These are phyloP conservation scores for Vinca minor DNA, from an alignment of 257 asterid species.

Conservation along the genomic window DNA sequence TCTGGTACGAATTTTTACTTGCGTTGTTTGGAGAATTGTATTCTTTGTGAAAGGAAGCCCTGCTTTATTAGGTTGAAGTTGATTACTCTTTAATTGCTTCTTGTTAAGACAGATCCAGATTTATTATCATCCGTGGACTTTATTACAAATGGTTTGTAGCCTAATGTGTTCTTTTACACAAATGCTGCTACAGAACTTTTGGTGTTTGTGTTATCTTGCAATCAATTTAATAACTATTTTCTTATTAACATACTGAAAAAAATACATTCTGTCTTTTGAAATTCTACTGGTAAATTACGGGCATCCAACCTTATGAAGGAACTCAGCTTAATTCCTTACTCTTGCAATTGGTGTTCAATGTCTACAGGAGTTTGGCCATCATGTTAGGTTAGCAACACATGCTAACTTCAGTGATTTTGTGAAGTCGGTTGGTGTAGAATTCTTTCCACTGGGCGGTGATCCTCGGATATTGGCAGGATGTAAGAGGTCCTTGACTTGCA, in stretches of 20 bases:
- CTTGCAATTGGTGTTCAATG: constrained; percentile 12
- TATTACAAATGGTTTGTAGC: neutral
- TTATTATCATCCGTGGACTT: neutral
- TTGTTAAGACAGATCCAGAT: neutral
- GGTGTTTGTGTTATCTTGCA: neutral
- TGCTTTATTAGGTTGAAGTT: neutral
- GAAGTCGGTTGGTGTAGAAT: constrained; percentile 79
- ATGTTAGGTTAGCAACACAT: constrained; percentile 90
- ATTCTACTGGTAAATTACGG: neutral
- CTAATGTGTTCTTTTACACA: neutral
- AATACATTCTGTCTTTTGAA: neutral
- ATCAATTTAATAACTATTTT: neutral
- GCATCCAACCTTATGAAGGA: neutral
- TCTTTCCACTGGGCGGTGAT: constrained; percentile 94
- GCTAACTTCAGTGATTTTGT: constrained; percentile 76
- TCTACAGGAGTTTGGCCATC: constrained; percentile 80
- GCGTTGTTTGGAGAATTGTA: neutral
- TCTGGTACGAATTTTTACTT: neutral
- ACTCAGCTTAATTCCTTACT: constrained; percentile 13
- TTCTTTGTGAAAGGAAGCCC: neutral
- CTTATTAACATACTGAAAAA: neutral
- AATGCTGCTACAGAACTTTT: neutral
- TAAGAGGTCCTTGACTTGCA: constrained; percentile 55
- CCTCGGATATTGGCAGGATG: constrained; percentile 98
- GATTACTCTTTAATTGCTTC: neutral